A percentile compares a stretch with the other conserved stretches of the same genome.
These are phyloP conservation scores for Coprinellus aureogranulatus DNA, from an alignment of 768 basidiomycete genomes.

Conservation along the genomic window DNA sequence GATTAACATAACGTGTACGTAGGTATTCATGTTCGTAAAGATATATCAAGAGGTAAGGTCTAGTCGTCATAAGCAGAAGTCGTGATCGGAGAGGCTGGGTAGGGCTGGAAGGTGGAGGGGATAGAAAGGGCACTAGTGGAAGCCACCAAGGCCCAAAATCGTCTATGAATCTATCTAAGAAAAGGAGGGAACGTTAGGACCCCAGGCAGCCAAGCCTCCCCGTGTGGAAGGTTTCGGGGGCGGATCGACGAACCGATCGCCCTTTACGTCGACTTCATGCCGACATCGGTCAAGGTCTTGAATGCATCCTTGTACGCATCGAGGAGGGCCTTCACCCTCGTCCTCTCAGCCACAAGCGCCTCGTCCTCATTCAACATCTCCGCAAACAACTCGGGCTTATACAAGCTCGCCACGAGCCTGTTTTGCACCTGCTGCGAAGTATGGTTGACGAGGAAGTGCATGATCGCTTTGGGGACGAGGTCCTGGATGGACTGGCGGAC, in stretches of 20 bases:
- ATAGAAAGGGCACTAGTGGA: no score
- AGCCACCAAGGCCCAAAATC: no score
- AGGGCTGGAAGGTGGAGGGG: no score
- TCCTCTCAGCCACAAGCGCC: constrained; percentile 87
- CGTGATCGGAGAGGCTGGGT: no score
- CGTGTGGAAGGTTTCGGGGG: no score
- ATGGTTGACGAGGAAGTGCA: constrained; percentile 96
- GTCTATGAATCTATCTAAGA: no score
- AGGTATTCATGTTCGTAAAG: background rate
- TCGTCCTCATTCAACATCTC: constrained; percentile 96
- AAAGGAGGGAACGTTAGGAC: background rate
- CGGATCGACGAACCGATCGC: background rate
- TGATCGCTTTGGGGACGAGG: constrained; percentile 94
- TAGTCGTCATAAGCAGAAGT: no score
- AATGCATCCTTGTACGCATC: constrained; percentile 97
- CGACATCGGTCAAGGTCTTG: constrained; percentile 81
- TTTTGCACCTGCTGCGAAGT: constrained; percentile 98
- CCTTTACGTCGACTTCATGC: constrained; percentile 58
- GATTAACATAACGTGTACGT: background rate
- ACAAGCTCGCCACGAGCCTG: constrained; percentile 87
- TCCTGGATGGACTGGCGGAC: constrained; percentile 97
- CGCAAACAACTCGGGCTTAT: constrained; percentile 90
- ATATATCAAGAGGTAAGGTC: background rate
- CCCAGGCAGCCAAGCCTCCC: background rate
- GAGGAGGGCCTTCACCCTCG: constrained; percentile 88